Evolutionary conservation across 176 grass and related monocot species (phyloP), one percentile per base, ranked within the genome.

Genomic region (Bonia amplexicaulis): DNA sequence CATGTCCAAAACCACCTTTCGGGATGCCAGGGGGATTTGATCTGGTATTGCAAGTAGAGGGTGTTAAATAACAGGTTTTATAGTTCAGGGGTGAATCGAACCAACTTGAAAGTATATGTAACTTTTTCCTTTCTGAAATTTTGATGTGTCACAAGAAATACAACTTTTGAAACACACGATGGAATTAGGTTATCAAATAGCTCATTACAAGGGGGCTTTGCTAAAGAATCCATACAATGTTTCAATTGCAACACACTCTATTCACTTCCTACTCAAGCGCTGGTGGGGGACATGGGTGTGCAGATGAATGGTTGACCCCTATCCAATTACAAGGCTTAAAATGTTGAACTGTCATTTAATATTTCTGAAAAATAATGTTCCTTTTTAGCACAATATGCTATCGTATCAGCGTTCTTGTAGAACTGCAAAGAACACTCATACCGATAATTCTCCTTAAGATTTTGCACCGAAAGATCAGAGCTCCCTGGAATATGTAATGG

Each of bases 391-490:
- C 71, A 78, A n/a, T 63, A 23, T 9, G 31, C 17, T 71, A 25
- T 25, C 49, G 83, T 66, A 73, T 51, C 59, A 66, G 66, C 49
- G 74, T 58, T 73, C 48, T 84, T 39, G 57, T 40, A 66, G 53
- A 73, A 80, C 71, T 20, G 52, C 55, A 57, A 54, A 53, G 62
- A 67, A 67, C 19, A 62, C 3, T 45, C 26, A 22, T 6, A 79
- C 26, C 0, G 33, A 48, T 16, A 84, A 29, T 13, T 65, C 14
- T 35, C 47, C 17, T 57, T 16, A 78, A 72, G 20, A 59, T 5
- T 60, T 59, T 4, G 12, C 53, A 62, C 9, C 55, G 3, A 52
- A 71, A 71, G 1, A 54, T 54, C 66, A 70, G 49, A 42, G 79
- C 35, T 54, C 46, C 33, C 7, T 44, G 53, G 47, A 44, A 3